Evolutionary conservation across 2,329 filamentous ascomycete species (phyloP), one percentile per base, ranked within the genome.

Genomic region (Cladosporium sp.): DNA sequence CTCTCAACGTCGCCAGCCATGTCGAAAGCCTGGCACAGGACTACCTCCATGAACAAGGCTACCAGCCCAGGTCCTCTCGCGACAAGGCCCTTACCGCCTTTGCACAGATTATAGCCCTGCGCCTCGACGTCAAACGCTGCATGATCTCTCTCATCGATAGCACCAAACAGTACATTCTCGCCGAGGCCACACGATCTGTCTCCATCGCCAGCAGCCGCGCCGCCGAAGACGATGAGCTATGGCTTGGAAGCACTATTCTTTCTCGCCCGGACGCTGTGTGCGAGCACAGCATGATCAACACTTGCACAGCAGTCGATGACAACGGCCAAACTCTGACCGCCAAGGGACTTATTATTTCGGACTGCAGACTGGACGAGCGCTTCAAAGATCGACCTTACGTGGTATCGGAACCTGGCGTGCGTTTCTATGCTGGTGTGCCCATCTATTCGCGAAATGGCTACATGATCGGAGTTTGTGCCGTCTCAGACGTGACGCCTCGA

Each of bases 101-200:
- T 54, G 61, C 63, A 8, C 68, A 73, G 51, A 62, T 72, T 6
- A 65, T 65, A 3, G 65, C 68, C 48, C 64, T 68, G 53, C 64
- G 70, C 9, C 59, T 73, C 6, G 57, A 67, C 32, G 63, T 64
- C 3, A 61, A 66, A 19, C 63, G 70, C 9, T 64, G 63, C 22
- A 65, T 72, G 58, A 62, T 73, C 49, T 74, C 70, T 55, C 66
- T 79, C 9, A 73, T 79, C 50, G 76, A 77, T 56, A 68, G 70
- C 18, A 68, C 74, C 8, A 69, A 65, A 18, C 75, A 78, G 56
- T 78, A 75, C 53, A 72, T 78, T 28, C 62, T 80, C 13, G 74
- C 75, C n/a, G 77, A 80, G 59, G 72, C 74, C 13, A 76, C 75
- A 3, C 69, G 67, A 53, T 71, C 69, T 0, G 58, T 71, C 6